A percentile compares a stretch with the other conserved stretches of the same genome.
Conservation (phyloP, 495 filamentous ascomycete genomes). For the Annulohypoxylon bovei region DNA sequence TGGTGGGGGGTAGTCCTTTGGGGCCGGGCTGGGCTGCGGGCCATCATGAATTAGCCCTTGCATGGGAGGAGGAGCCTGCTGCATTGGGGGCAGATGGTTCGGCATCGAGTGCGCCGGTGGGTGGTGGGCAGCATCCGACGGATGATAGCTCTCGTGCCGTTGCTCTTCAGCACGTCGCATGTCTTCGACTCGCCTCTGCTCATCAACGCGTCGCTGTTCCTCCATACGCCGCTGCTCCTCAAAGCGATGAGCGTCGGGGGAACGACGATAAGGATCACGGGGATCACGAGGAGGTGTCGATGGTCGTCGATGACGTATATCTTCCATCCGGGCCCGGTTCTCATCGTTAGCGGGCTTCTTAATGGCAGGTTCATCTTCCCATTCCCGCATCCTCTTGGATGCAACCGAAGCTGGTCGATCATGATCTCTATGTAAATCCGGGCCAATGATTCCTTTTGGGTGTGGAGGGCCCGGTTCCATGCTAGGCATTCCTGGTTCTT, state of each 20-base stretch:
- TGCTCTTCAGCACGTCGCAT: conserved; percentile 68
- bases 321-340: conserved; percentile 83
- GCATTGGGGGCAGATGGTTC: conserved; percentile 74
- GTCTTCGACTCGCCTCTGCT: conserved; percentile 54
- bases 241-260: conserved; percentile 75
- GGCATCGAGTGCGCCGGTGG: conserved; percentile 73
- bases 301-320: conserved; percentile 78
- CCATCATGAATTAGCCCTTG: conserved; percentile 65
- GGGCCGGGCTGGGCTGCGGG: conserved; percentile 62
- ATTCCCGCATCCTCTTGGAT: conserved; percentile 87
- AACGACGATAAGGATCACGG: conserved; percentile 73
- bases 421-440: conserved; percentile 71
- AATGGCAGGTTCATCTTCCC: conserved; percentile 81
- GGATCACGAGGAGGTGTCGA: conserved; percentile 78
- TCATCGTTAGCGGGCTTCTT: conserved; percentile 94
- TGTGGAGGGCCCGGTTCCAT: conserved; percentile 81
- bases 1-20: conserved; percentile 67
- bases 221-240: conserved; percentile 62
- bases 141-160: conserved; percentile 82
- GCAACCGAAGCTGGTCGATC: conserved; percentile 82
- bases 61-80: conserved; percentile 68
- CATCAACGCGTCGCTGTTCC: conserved; percentile 63
- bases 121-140: conserved; percentile 91
- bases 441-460: conserved; percentile 49
- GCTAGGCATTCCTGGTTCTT: conserved; percentile 65